Conservation (phyloP, 148 eudicot genomes). For the Salicornia ramosissima region DNA sequence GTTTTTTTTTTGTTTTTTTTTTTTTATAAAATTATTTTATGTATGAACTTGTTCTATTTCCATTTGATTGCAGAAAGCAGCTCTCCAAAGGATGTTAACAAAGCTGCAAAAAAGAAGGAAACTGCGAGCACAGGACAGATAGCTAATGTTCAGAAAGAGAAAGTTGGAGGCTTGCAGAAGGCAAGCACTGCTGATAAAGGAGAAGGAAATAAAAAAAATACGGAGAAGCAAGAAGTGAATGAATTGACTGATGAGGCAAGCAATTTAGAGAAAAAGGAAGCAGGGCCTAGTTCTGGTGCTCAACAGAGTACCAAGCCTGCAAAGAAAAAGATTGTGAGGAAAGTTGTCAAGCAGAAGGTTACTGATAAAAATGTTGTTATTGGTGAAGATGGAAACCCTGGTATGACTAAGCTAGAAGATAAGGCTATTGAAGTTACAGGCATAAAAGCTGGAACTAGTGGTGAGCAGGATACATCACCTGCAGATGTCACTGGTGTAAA, state of each 20-base stretch:
- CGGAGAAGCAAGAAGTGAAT: slow-evolving; percentile 35
- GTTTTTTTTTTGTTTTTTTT: background rate
- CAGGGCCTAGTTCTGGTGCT: slow-evolving; percentile 25
- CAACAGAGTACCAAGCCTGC: slow-evolving; percentile 35
- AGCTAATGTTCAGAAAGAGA: slow-evolving; percentile 33
- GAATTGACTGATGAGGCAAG: slow-evolving; percentile 32
- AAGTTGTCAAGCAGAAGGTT: slow-evolving; percentile 66
- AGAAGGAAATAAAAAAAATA: slow-evolving; percentile 25
- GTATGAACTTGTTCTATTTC: background rate
- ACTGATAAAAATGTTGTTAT: slow-evolving; percentile 35
- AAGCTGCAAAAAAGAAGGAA: slow-evolving; percentile 33
- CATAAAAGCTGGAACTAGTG: slow-evolving; percentile 30
- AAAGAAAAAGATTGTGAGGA: slow-evolving; percentile 72
- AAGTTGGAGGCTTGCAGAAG: slow-evolving; percentile 27
- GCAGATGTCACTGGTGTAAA: slow-evolving; percentile 40
- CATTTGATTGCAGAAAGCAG: slow-evolving; percentile 25
- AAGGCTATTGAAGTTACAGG: slow-evolving; percentile 32
- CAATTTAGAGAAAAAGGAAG: slow-evolving; percentile 31
- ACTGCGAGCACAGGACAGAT: slow-evolving; percentile 23
- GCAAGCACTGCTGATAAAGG: slow-evolving; percentile 26
- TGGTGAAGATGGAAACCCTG: slow-evolving; percentile 32
- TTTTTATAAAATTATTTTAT: no score
- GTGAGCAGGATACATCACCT: slow-evolving; percentile 40
- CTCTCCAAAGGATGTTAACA: slow-evolving; percentile 40
- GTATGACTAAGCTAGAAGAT: slow-evolving; percentile 34